These are phyloP conservation scores for Physaria fendleri DNA, from an alignment of 345 rosid species.

Conservation along the genomic window DNA sequence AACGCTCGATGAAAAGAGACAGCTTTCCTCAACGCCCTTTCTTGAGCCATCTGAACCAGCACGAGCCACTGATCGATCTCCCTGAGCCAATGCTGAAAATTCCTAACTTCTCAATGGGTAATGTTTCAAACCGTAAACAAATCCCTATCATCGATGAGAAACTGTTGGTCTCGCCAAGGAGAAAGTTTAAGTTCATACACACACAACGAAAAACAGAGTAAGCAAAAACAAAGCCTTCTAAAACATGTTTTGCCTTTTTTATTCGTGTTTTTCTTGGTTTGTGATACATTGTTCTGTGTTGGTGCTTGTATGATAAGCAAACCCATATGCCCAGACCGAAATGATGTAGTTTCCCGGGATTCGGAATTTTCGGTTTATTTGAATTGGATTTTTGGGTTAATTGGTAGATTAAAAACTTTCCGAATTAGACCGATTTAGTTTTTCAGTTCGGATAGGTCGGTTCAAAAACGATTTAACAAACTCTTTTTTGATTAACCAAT, in stretches of 20 bases:
- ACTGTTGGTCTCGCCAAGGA: constrained; percentile 47
- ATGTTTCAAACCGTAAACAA: constrained; percentile 66
- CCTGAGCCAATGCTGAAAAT: constrained; percentile 41
- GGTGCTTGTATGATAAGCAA: constrained; percentile 16
- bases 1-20: constrained; percentile 23
- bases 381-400: too few relatives aligned
- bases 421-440: too few relatives aligned
- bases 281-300: constrained; percentile 8
- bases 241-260: background rate
- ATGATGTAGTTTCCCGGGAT: too few relatives aligned
- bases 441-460: too few relatives aligned
- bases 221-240: constrained; percentile 47
- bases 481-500: too few relatives aligned
- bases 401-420: too few relatives aligned
- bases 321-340: too few relatives aligned
- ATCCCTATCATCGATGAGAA: constrained; percentile 37
- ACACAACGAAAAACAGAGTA: constrained; percentile 57
- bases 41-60: constrained; percentile 29
- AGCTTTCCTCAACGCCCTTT: constrained; percentile 35
- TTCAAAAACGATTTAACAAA: too few relatives aligned
- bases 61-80: constrained; percentile 22
- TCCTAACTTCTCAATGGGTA: constrained; percentile 71
- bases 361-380: too few relatives aligned
- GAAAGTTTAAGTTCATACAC: constrained; percentile 80
- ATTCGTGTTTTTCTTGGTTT: background rate